phyloP scores from a whole-genome alignment of 2,329 filamentous ascomycete genomes.

The Fusarium miscanthi region DNA sequence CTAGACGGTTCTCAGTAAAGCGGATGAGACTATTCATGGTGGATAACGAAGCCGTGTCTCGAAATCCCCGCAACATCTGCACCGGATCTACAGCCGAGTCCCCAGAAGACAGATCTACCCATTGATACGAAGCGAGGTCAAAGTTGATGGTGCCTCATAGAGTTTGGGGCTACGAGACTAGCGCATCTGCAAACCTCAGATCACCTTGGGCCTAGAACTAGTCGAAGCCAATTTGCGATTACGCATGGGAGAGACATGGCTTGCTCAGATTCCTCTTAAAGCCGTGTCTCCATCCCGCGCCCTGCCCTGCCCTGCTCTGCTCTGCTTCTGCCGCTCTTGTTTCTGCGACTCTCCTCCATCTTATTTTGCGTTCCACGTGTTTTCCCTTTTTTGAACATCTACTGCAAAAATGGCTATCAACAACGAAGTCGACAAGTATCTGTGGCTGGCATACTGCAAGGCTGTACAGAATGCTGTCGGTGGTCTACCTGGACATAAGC shows the following conservation, averaged over 20 bases:
- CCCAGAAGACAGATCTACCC: background rate
- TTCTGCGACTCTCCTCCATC: background rate
- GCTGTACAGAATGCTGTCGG: constrained; percentile 33
- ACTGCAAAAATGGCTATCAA: constrained; percentile 12
- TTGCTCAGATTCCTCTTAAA: constrained; percentile 7
- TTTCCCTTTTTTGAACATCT: no score
- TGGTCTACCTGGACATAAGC: constrained; percentile 34
- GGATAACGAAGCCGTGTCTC: background rate
- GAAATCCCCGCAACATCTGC: background rate
- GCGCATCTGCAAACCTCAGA: constrained; percentile 1
- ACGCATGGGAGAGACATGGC: constrained; percentile 2
- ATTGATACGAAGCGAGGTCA: background rate
- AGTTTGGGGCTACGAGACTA: constrained; percentile 17
- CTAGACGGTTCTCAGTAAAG: background rate
- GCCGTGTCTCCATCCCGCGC: background rate
- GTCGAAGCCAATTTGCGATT: background rate
- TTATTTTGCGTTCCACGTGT: background rate
- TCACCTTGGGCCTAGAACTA: constrained; percentile 10
- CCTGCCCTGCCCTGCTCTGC: background rate
- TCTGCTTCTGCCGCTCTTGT: background rate
- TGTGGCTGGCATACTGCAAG: constrained; percentile 37
- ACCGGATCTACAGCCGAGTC: background rate
- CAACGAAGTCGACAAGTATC: constrained; percentile 22
- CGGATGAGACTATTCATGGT: background rate
- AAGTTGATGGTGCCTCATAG: background rate